Percentiles rank a stretch among this genome's conserved stretches.
phyloP scores from a whole-genome alignment of 1,139 yeast species.

The Kodamaea derodonti region DNA sequence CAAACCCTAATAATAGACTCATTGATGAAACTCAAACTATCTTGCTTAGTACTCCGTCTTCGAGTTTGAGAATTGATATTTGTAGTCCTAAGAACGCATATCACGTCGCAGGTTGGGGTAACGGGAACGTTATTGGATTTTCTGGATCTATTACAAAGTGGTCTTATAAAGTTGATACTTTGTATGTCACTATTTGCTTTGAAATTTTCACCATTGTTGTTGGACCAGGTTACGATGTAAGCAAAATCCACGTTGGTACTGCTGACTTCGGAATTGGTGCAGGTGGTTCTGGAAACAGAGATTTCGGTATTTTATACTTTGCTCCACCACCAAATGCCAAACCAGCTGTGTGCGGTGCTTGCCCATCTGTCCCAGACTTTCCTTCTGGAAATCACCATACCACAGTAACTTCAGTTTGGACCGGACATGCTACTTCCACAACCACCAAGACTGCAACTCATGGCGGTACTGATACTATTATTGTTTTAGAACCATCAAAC shows the following conservation, averaged over 20 bases:
- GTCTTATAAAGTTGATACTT: not conserved
- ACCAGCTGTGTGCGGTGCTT: not conserved
- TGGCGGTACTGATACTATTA: constrained; percentile 13
- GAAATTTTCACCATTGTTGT: not conserved
- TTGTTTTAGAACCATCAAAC: constrained; percentile 14
- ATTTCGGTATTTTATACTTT: not conserved
- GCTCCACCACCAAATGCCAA: not conserved
- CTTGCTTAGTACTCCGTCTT: not conserved
- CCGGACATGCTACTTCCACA: not conserved
- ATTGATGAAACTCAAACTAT: not conserved
- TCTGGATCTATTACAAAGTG: not conserved
- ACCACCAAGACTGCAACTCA: not conserved
- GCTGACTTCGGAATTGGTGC: not conserved
- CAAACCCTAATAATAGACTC: not conserved
- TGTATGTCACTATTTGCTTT: not conserved
- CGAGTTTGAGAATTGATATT: not conserved
- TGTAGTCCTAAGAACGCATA: not conserved
- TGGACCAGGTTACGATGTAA: not conserved
- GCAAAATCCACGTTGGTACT: not conserved
- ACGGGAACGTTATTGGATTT: not conserved
- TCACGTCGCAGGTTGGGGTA: not conserved
- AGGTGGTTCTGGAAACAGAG: not conserved
- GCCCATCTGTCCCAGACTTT: not conserved
- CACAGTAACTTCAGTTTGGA: not conserved
- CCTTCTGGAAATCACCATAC: not conserved